Conservation (phyloP, 345 rosid genomes). For the Linum usitatissimum region DNA sequence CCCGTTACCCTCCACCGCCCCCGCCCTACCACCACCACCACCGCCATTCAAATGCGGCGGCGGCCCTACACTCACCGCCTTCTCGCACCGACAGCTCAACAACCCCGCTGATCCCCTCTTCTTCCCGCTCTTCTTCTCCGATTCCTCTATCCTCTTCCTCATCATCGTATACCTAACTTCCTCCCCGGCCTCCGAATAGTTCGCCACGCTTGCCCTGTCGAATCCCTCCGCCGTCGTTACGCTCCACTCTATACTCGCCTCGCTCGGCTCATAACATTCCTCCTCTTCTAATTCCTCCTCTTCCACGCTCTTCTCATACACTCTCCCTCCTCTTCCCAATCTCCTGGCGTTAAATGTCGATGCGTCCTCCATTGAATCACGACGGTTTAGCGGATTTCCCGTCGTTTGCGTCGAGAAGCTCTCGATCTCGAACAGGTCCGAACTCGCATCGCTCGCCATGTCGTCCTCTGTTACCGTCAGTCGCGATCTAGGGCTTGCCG, state of each 20-base stretch:
- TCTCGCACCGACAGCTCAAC: slow-evolving; percentile 64
- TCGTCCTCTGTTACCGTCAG: slow-evolving; percentile 35
- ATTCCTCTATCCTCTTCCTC: slow-evolving; percentile 7
- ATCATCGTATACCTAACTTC: slow-evolving; percentile 14
- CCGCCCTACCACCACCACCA: slow-evolving; percentile 13
- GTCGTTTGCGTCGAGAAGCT: slow-evolving; percentile 71
- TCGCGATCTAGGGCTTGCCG: slow-evolving; percentile 27
- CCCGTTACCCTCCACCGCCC: too few species aligned
- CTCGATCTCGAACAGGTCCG: slow-evolving; percentile 92
- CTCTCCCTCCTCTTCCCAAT: not conserved
- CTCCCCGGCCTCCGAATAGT: slow-evolving; percentile 35
- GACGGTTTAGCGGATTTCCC: slow-evolving; percentile 19
- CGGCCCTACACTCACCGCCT: slow-evolving; percentile 70
- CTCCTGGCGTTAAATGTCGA: slow-evolving; percentile 18
- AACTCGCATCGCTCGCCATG: slow-evolving; percentile 75
- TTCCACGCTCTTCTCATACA: slow-evolving; percentile 20
- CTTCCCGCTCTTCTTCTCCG: slow-evolving; percentile 17
- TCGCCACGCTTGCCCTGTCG: slow-evolving; percentile 29
- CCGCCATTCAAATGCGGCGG: slow-evolving; percentile 28
- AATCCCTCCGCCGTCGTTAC: slow-evolving; percentile 71
- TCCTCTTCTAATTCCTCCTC: slow-evolving; percentile 19
- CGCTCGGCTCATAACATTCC: slow-evolving; percentile 79
- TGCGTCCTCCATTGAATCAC: slow-evolving; percentile 64
- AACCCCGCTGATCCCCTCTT: slow-evolving; percentile 22
- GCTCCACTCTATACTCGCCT: slow-evolving; percentile 87